phyloP scores from a whole-genome alignment of 2,329 filamentous ascomycete genomes.

The Fusarium bulbicola region DNA sequence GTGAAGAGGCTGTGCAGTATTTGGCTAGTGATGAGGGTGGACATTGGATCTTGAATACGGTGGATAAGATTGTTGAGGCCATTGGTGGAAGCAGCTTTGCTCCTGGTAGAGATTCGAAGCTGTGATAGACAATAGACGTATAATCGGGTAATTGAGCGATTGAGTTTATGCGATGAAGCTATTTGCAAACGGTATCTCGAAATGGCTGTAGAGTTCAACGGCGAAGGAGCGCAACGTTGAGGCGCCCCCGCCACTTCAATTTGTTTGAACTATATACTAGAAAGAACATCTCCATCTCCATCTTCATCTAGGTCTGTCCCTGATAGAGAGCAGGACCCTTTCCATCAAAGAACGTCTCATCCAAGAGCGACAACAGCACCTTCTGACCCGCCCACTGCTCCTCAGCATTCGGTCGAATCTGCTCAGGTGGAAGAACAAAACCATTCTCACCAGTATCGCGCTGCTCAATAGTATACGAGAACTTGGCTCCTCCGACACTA shows the following conservation, averaged over 20 bases:
- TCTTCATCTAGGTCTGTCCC: constrained; percentile 3
- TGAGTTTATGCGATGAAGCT: background rate
- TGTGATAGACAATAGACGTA: background rate
- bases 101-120: constrained; percentile 33
- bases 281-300: accelerated
- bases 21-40: constrained; percentile 57
- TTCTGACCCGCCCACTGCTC: constrained; percentile 52
- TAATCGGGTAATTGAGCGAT: background rate
- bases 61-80: constrained; percentile 56
- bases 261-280: background rate
- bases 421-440: constrained; percentile 50
- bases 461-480: constrained; percentile 53
- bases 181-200: background rate
- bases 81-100: constrained; percentile 56
- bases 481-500: constrained; percentile 43
- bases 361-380: constrained; percentile 44
- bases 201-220: background rate
- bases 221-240: background rate
- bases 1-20: constrained; percentile 50
- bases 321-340: constrained; percentile 36
- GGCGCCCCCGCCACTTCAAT: background rate
- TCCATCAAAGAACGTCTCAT: constrained; percentile 50
- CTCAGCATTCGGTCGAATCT: constrained; percentile 49
- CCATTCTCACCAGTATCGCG: constrained; percentile 47
- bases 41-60: constrained; percentile 56